Evolutionary conservation across 768 basidiomycete species (phyloP).

Genomic region (Rhodotorula taiwanensis): DNA sequence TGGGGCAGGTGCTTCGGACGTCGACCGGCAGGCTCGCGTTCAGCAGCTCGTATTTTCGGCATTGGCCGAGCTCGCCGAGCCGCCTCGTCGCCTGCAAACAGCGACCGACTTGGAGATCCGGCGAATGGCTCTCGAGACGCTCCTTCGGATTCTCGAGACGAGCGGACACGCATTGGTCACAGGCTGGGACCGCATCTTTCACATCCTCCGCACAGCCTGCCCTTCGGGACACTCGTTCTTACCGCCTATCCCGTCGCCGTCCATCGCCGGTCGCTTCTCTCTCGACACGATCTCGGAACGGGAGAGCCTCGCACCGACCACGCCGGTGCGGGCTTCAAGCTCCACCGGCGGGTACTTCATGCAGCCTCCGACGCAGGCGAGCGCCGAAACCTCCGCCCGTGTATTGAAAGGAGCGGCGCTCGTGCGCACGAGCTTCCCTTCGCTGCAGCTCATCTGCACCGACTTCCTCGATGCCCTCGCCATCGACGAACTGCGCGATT

Average conservation of each 20-base stretch:
- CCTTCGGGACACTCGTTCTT: slow-evolving; percentile 48
- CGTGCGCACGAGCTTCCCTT: slow-evolving; percentile 89
- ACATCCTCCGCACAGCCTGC: slow-evolving; percentile 85
- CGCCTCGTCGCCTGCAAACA: slow-evolving; percentile 47
- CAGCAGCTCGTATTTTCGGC: slow-evolving; percentile 81
- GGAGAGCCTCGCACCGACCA: background rate
- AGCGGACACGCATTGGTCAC: slow-evolving; percentile 84
- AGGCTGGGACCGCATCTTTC: slow-evolving; percentile 90
- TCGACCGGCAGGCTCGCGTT: slow-evolving; percentile 60
- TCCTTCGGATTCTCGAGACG: slow-evolving; percentile 82
- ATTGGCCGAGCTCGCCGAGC: slow-evolving; percentile 66
- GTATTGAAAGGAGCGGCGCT: slow-evolving; percentile 49
- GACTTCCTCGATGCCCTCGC: slow-evolving; percentile 80
- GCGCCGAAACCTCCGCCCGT: too few relatives aligned
- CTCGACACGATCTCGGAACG: slow-evolving; percentile 32
- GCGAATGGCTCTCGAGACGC: slow-evolving; percentile 76
- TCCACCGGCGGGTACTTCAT: slow-evolving; percentile 17
- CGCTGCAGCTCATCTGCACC: slow-evolving; percentile 77
- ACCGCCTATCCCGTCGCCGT: slow-evolving; percentile 10
- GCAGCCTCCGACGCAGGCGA: background rate
- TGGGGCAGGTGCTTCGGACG: slow-evolving; percentile 47
- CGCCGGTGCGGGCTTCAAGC: too few relatives aligned
- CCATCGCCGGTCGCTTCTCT: background rate
- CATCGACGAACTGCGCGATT: slow-evolving; percentile 71
- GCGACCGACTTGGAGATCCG: slow-evolving; percentile 65